Percentiles rank a stretch among this genome's conserved stretches.
These are phyloP conservation scores for Talaromyces nanjingensis DNA, from an alignment of 495 filamentous ascomycete genomes.

Conservation along the genomic window DNA sequence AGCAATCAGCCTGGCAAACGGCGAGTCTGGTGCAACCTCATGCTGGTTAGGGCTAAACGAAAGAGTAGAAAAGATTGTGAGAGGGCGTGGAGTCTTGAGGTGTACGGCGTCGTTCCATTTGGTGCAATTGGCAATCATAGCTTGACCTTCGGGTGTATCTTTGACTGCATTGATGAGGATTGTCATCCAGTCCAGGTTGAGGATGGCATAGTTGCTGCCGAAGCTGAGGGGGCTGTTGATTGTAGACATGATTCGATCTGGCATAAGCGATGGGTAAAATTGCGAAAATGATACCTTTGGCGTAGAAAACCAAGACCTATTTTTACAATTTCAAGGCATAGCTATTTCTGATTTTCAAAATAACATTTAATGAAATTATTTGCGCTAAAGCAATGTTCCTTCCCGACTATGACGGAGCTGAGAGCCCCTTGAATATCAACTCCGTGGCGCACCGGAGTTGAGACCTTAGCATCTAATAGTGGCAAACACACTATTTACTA, in stretches of 20 bases:
- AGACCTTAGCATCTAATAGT: background rate
- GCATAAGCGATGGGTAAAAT: background rate
- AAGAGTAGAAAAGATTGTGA: slow-evolving; percentile 35
- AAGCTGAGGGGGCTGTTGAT: slow-evolving; percentile 17
- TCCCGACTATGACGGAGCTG: slow-evolving; percentile 4
- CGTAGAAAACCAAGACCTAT: background rate
- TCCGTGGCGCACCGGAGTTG: background rate
- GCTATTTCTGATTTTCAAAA: background rate
- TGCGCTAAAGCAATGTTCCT: background rate
- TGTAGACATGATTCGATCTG: background rate
- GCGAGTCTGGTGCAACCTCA: slow-evolving; percentile 18
- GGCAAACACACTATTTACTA: background rate
- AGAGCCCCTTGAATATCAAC: slow-evolving; percentile 6
- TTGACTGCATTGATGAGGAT: slow-evolving; percentile 24
- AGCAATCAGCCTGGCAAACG: slow-evolving; percentile 13
- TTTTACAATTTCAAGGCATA: background rate
- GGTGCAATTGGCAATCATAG: slow-evolving; percentile 14
- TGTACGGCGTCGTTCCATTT: slow-evolving; percentile 36
- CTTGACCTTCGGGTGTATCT: slow-evolving; percentile 22
- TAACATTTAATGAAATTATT: background rate
- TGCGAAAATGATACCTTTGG: background rate
- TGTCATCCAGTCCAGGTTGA: slow-evolving; percentile 41
- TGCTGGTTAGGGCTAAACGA: slow-evolving; percentile 24
- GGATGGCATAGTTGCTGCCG: slow-evolving; percentile 30
- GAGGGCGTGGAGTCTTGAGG: slow-evolving; percentile 20